These are phyloP conservation scores for Globisporangium perplexum DNA, from an alignment of 352 stramenopile genomes.

Conservation along the genomic window DNA sequence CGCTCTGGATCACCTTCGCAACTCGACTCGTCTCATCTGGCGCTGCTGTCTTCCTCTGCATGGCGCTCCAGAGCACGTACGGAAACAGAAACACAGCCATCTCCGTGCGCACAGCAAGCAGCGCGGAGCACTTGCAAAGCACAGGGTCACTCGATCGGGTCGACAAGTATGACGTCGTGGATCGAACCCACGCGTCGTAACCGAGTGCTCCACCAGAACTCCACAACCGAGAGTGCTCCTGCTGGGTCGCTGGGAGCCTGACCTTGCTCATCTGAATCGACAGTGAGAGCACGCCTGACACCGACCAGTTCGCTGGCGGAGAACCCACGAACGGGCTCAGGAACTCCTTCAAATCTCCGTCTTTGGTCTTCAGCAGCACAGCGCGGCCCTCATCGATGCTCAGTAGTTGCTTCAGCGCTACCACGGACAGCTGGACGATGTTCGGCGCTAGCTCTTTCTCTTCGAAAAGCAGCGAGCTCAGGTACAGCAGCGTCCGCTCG, in stretches of 20 bases:
- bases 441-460: conserved; percentile 18
- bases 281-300: conserved; percentile 5
- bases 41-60: conserved; percentile 5
- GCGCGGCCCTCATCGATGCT: conserved; percentile 26
- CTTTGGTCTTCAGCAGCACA: conserved; percentile 38
- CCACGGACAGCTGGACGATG: conserved; percentile 37
- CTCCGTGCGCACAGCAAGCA: conserved; percentile 38
- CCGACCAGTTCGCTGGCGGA: conserved; percentile 54
- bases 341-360: conserved; percentile 63
- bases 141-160: conserved; percentile 33
- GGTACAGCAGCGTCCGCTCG: conserved; percentile 44
- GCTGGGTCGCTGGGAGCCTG: conserved; percentile 8
- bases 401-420: conserved; percentile 46
- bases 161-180: conserved; percentile 37
- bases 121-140: conserved; percentile 35
- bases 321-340: conserved; percentile 39
- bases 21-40: conserved; percentile 9
- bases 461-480: conserved; percentile 72
- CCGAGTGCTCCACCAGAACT: conserved; percentile 19
- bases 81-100: conserved; percentile 78
- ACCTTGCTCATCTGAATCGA: not conserved
- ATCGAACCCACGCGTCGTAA: conserved; percentile 62
- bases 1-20: conserved; percentile 28
- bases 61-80: conserved; percentile 39
- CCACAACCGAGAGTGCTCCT: conserved; percentile 35